Evolutionary conservation across 371 early-diverging fungal genomes (phyloP).

Genomic region (Mortierella sp.): DNA sequence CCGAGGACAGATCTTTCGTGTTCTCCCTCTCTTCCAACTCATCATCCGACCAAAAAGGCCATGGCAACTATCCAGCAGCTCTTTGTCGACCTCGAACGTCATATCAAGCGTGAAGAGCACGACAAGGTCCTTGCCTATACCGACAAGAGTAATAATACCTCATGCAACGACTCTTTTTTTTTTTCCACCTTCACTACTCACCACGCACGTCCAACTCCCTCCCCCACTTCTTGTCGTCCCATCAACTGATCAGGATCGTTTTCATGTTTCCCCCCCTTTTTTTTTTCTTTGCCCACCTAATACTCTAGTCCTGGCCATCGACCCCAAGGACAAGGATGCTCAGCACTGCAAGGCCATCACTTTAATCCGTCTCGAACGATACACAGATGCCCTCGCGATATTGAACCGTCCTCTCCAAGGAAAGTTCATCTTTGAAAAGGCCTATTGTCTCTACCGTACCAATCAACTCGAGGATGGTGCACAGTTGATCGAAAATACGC

Average conservation of each 20-base stretch:
- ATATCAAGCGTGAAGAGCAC: conserved; percentile 52
- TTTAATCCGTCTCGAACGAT: conserved; percentile 75
- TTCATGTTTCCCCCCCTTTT: neutral
- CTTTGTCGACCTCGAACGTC: conserved; percentile 54
- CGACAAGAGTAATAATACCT: conserved; percentile 47
- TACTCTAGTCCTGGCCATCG: conserved; percentile 57
- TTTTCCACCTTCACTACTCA: neutral
- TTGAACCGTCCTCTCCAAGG: conserved; percentile 62
- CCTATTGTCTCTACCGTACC: conserved; percentile 80
- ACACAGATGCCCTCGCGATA: conserved; percentile 68
- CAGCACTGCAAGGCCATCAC: conserved; percentile 74
- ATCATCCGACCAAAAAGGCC: neutral
- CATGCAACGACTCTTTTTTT: neutral
- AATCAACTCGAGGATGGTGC: conserved; percentile 69
- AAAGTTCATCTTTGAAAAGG: conserved; percentile 68
- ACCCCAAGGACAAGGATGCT: conserved; percentile 63
- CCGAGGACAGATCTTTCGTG: neutral
- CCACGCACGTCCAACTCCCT: neutral
- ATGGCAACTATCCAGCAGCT: conserved; percentile 48
- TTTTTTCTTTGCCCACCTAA: conserved; percentile 7
- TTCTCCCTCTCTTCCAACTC: neutral
- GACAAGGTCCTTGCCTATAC: conserved; percentile 38
- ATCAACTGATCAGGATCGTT: neutral
- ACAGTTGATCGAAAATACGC: conserved; percentile 56
- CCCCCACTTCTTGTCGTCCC: neutral